Conservation (phyloP, 768 basidiomycete genomes). For the Pluteus cervinus region DNA sequence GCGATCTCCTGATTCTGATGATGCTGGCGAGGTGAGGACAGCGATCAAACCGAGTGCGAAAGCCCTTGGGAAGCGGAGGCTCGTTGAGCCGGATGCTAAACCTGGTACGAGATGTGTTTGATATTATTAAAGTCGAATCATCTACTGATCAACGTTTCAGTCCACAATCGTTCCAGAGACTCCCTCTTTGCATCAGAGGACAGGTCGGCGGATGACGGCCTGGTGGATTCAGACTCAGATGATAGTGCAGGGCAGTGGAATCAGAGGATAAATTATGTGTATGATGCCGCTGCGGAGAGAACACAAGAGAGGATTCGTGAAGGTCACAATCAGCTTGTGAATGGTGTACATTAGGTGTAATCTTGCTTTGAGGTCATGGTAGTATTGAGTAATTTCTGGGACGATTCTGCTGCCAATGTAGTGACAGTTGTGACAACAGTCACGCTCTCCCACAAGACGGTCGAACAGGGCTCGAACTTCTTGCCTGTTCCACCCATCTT, state of each 20-base stretch:
- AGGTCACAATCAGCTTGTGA: slow-evolving; percentile 27
- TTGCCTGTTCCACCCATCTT: too few species aligned
- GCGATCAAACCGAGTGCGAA: slow-evolving; percentile 75
- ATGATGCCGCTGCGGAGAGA: slow-evolving; percentile 88
- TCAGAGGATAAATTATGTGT: slow-evolving; percentile 68
- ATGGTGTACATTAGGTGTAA: slow-evolving; percentile 39
- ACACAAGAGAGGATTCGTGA: slow-evolving; percentile 53
- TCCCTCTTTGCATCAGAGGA: too few species aligned
- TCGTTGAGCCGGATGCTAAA: slow-evolving; percentile 42
- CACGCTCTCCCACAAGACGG: too few species aligned
- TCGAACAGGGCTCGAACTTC: too few species aligned
- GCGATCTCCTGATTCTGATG: slow-evolving; percentile 13
- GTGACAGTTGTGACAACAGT: too few species aligned
- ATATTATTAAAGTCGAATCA: too few species aligned
- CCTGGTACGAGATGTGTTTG: slow-evolving; percentile 35
- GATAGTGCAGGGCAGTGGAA: slow-evolving; percentile 33
- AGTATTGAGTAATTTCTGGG: too few species aligned
- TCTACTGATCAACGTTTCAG: too few species aligned
- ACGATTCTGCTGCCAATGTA: too few species aligned
- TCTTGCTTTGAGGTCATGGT: not conserved
- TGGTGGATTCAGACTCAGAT: slow-evolving; percentile 46
- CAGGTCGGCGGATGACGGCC: slow-evolving; percentile 29
- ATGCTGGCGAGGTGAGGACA: slow-evolving; percentile 25
- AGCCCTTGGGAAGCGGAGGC: slow-evolving; percentile 79
- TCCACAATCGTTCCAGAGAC: too few species aligned